Base-by-base conservation (phyloP, 2,329 filamentous ascomycete genomes). In the Davidsoniella eucalypti region DNA sequence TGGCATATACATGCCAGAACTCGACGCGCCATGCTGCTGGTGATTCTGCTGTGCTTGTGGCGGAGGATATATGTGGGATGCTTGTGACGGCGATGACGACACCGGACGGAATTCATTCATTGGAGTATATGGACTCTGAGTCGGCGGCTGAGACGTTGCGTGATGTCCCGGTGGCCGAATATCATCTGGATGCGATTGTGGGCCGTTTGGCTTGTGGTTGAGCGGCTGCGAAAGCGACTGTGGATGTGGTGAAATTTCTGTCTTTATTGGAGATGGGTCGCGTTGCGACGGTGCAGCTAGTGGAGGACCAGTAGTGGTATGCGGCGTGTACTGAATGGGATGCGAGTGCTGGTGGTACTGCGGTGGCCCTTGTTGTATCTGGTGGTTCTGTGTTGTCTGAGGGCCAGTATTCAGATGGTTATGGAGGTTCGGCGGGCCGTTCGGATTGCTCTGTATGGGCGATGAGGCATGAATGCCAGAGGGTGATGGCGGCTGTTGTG, bases 81-180 rank as follows among this genome's bases (percentile, higher is more conserved):
- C 57, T 43, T 61, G 58, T 44, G 44, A 47, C 26, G 49, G 49
- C 47, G 52, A 45, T 25, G 50, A 43, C 52, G 60, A 56, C 39
- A 42, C 29, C 25, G 21, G 47, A 9, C 43, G 47, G 26, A 10
- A 21, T 14, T 50, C 47, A 17, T 50, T 41, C 14, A 43, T 37
- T 52, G 63, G 58, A 49, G 61, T 45, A 39, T 17, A 57, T 52
- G 67, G 68, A 53, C 67, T 63, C 51, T 65, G 67, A 59, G 69
- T 57, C 52, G 61, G 59, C 50, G 62, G 58, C 56, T 60, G 63
- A 50, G 52, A 17, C 39, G 55, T 16, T 40, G 50, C 43, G 38
- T 54, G 54, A 53, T 56, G 53, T 47, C 52, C 49, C 26, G 54
- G 54, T 40, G 33, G 16, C 14, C 33, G 43, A 26, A 17, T 17